Evolutionary conservation across 345 rosid genomes (phyloP), one percentile per base, ranked within the genome.

Genomic region (Physaria fendleri): DNA sequence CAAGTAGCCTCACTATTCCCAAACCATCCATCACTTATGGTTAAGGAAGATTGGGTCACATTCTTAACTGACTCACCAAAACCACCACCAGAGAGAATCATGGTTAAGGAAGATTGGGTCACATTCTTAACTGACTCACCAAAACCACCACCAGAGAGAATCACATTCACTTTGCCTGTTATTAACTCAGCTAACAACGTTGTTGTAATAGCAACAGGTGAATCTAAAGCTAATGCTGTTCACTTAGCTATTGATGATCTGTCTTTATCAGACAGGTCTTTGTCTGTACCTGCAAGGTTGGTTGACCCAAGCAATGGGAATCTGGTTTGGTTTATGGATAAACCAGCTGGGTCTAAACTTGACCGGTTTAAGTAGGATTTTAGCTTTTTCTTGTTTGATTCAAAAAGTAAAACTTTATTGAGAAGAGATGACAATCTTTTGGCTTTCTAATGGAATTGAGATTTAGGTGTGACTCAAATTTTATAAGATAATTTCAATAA

Each of bases 61-160:
- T 84, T 75, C 43, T 73, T 84, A 39, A 84, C 82, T 2, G 71
- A 92, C 68, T 85, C 95, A 32, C 95, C 96, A 1, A 74, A 82
- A 52, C 82, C 95, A 44, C 96, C 98, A 16, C 90, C 90, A 0
- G 96, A 88, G 81, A 86, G 98, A 74, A 84, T 92, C 69, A 92
- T 75, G 15, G 81, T 73, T 72, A 81, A 77, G 23, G 77, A 79
- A 4, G 83, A 82, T 7, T 92, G 98, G 98, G 85, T 88, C 30
- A 80, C 87, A 5, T 84, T 75, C 43, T 73, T 84, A 39, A 84
- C 82, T 2, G 71, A 92, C 68, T 85, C 95, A 32, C 95, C 96
- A 1, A 74, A 82, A 52, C 82, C 95, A 44, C 96, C 98, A 16
- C 90, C 90, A 0, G 96, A 88, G 81, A 86, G 98, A 74, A 84